Conservation (phyloP, 495 filamentous ascomycete species). For the Penicillium macrosclerotiorum region DNA sequence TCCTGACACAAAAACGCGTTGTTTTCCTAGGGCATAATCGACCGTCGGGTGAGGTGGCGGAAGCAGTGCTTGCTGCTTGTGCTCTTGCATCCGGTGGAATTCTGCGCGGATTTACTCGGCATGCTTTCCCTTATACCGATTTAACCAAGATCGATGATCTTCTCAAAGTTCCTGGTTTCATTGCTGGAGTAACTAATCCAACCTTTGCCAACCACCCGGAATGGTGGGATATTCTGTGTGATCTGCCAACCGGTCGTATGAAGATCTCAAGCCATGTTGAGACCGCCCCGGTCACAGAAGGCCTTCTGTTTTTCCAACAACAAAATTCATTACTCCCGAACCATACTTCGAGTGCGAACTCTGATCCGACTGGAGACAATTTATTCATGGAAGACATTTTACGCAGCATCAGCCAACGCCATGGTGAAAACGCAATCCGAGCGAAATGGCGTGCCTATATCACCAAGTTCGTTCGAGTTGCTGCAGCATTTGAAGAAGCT, state of each 20-base stretch:
- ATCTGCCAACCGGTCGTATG: constrained; percentile 86
- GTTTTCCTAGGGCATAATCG: constrained; percentile 94
- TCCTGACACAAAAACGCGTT: constrained; percentile 94
- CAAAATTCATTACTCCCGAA: constrained; percentile 60
- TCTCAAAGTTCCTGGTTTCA: constrained; percentile 92
- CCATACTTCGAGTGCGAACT: constrained; percentile 38
- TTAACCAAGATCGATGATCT: constrained; percentile 97
- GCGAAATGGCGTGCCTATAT: constrained; percentile 91
- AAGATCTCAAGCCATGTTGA: constrained; percentile 88
- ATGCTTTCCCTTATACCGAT: constrained; percentile 98
- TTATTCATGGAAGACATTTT: constrained; percentile 86
- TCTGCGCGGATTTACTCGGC: constrained; percentile 91
- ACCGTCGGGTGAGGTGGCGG: constrained; percentile 90
- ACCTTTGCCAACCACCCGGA: constrained; percentile 91
- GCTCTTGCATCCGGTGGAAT: constrained; percentile 92
- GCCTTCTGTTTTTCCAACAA: constrained; percentile 80
- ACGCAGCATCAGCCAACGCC: constrained; percentile 76
- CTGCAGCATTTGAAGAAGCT: constrained; percentile 90
- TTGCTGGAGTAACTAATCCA: constrained; percentile 96
- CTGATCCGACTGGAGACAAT: constrained; percentile 82
- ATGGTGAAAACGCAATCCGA: constrained; percentile 86
- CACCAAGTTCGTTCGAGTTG: constrained; percentile 82
- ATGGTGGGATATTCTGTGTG: constrained; percentile 98
- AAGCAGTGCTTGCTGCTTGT: constrained; percentile 91
- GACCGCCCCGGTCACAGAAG: constrained; percentile 72